Evolutionary conservation across 2,329 filamentous ascomycete species (phyloP), one percentile per base, ranked within the genome.

Genomic region (Ophiostoma quercus): DNA sequence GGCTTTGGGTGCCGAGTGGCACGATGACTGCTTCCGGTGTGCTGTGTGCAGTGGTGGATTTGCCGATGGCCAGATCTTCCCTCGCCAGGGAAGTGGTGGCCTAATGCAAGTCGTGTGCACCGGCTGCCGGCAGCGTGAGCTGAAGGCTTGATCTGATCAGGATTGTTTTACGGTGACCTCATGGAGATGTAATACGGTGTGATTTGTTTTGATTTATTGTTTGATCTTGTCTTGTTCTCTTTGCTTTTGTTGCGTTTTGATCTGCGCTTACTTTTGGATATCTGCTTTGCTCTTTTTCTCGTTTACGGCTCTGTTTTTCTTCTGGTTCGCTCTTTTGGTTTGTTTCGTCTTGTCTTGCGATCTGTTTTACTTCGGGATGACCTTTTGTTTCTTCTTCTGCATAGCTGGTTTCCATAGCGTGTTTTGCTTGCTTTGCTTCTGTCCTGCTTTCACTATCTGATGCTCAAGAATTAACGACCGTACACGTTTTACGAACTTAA

Each of bases 1-100:
- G 77, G 95, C 95, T 0, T 83, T 99, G 62, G 94, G 92, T 5
- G 88, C 88, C 14, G 94, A 98, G 81, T 99, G 95, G 94, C 95
- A 99, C 80, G 89, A 92, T 69, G 84, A 88, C 71, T 99, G 95
- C 79, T 99, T 99, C 81, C 88, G 89, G 70, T 99, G 95, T 77
- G 85, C 83, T 19, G 81, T 82, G 19, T 90, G 88, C 75, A 79
- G 82, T 12, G 85, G 84, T 47, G 83, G 84, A 0, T 90, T 90
- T 74, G 84, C 86, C 47, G 87, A 90, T 74, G 87, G 88, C 0
- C 86, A 88, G 76, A 85, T 90, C 74, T 90, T 89, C 76, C 86
- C 87, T 57, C 84, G 85, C 72, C 80, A 85, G 68, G 82, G 83
- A 29, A 74, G 76, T 0, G 81, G 74, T 0, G 82, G 82, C 3